Conservation (phyloP, 108 stramenopile species). For the Asterionellopsis glacialis region DNA sequence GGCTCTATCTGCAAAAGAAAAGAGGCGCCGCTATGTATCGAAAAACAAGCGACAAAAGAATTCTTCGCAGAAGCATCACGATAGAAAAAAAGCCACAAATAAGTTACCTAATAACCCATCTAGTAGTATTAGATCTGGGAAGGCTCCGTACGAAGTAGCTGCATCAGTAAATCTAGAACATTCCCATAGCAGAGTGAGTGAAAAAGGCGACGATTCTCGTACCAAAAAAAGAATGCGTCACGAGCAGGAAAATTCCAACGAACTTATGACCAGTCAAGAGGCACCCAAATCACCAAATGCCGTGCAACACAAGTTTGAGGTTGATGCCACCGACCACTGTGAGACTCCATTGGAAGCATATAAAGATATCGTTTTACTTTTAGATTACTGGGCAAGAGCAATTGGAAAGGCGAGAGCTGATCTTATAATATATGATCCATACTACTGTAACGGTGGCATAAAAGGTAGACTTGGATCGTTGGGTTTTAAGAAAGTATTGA, state of each 20-base stretch:
- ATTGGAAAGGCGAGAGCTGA: not conserved
- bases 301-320: constrained; percentile 41
- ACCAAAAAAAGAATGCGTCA: too few species aligned
- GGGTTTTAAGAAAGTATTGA: constrained; percentile 88
- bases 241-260: too few species aligned
- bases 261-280: too few species aligned
- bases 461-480: constrained; percentile 57
- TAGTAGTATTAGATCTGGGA: not conserved
- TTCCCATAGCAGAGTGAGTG: constrained; percentile 18
- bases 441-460: constrained; percentile 94
- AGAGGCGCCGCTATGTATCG: constrained; percentile 38
- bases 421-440: constrained; percentile 91
- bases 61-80: constrained; percentile 43
- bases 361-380: constrained; percentile 72
- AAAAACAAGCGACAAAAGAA: constrained; percentile 26
- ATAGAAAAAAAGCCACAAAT: constrained; percentile 16
- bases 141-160: constrained; percentile 4
- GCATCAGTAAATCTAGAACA: not conserved
- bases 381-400: constrained; percentile 18
- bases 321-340: constrained; percentile 90
- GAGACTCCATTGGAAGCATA: constrained; percentile 92
- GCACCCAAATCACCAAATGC: too few species aligned
- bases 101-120: too few species aligned
- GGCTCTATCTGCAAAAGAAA: not conserved
- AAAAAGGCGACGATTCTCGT: constrained; percentile 41